These are phyloP conservation scores for Kalaharituber pfeilii DNA, from an alignment of 2,329 filamentous ascomycete species.

Conservation along the genomic window DNA sequence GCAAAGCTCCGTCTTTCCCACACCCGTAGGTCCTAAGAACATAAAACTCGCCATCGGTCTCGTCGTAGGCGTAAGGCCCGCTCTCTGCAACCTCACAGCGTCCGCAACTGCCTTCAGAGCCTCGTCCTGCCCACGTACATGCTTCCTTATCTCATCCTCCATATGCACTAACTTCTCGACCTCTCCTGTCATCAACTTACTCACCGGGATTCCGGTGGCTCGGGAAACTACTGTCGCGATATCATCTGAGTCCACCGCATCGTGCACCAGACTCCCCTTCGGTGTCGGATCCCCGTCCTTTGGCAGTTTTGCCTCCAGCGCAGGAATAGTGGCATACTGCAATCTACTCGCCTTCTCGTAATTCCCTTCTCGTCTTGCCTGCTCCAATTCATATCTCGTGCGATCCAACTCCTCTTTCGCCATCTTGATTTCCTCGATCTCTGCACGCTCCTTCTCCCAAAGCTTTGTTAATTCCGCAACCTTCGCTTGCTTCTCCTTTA, in stretches of 20 bases:
- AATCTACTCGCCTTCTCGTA: constrained; percentile 84
- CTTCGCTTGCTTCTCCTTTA: constrained; percentile 63
- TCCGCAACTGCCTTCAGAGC: constrained; percentile 80
- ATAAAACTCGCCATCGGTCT: constrained; percentile 87
- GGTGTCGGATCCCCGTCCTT: constrained; percentile 43
- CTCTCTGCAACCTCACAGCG: constrained; percentile 83
- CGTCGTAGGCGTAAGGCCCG: constrained; percentile 80
- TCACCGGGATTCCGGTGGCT: constrained; percentile 80
- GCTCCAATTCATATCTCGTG: constrained; percentile 68
- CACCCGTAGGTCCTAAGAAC: constrained; percentile 91
- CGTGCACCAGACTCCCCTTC: constrained; percentile 54
- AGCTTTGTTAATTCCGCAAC: constrained; percentile 55
- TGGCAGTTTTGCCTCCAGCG: constrained; percentile 60
- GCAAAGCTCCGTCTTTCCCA: constrained; percentile 93
- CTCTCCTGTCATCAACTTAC: constrained; percentile 81
- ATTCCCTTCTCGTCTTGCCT: constrained; percentile 71
- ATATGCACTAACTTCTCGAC: constrained; percentile 90
- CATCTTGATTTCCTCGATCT: constrained; percentile 75
- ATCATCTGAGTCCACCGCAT: constrained; percentile 87
- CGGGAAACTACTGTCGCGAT: constrained; percentile 83
- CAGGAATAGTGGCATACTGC: constrained; percentile 71
- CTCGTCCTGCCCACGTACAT: constrained; percentile 84
- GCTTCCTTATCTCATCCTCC: constrained; percentile 72
- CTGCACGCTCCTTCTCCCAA: constrained; percentile 77
- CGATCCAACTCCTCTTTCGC: constrained; percentile 77